Percentiles rank a stretch among this genome's conserved stretches.
Conservation (phyloP, 2,329 filamentous ascomycete species). For the Trichoderma afroharzianum region DNA sequence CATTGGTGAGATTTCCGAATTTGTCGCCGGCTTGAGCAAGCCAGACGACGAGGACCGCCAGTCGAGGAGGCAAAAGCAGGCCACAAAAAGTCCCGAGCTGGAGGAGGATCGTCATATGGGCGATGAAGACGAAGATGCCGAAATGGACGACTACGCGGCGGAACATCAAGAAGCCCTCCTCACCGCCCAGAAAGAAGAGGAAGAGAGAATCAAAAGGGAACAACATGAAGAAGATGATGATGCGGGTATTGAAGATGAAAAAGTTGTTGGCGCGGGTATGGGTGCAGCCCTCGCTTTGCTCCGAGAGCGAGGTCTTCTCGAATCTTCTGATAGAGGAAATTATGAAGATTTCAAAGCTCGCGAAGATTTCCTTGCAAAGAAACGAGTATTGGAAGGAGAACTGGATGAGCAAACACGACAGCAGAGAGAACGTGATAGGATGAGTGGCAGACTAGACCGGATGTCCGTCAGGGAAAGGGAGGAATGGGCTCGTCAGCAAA, state of each 20-base stretch:
- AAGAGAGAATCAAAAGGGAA: constrained; percentile 26
- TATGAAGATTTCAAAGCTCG: constrained; percentile 68
- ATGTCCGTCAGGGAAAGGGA: constrained; percentile 93
- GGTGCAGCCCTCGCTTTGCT: constrained; percentile 80
- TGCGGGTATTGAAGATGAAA: constrained; percentile 81
- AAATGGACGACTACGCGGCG: constrained; percentile 32
- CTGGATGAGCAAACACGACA: constrained; percentile 74
- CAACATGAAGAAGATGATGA: constrained; percentile 43
- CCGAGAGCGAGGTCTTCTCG: constrained; percentile 77
- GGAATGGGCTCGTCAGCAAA: constrained; percentile 83
- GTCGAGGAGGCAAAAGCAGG: constrained; percentile 40
- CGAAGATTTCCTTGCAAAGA: constrained; percentile 74
- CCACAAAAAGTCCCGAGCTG: constrained; percentile 34
- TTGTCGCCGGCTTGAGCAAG: constrained; percentile 80
- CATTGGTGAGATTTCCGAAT: constrained; percentile 95
- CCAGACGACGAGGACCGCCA: constrained; percentile 56
- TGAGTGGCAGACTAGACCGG: constrained; percentile 73
- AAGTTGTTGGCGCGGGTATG: constrained; percentile 71
- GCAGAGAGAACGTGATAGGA: constrained; percentile 85
- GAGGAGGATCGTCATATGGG: constrained; percentile 46
- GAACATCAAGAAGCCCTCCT: constrained; percentile 23
- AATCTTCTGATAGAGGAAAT: constrained; percentile 57
- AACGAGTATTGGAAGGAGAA: constrained; percentile 67
- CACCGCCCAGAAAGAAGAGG: constrained; percentile 28
- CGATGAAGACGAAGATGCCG: constrained; percentile 35